These are phyloP conservation scores for bread wheat (Triticum aestivum) DNA, from an alignment of 176 grass and related monocot species.

Conservation along the genomic window DNA sequence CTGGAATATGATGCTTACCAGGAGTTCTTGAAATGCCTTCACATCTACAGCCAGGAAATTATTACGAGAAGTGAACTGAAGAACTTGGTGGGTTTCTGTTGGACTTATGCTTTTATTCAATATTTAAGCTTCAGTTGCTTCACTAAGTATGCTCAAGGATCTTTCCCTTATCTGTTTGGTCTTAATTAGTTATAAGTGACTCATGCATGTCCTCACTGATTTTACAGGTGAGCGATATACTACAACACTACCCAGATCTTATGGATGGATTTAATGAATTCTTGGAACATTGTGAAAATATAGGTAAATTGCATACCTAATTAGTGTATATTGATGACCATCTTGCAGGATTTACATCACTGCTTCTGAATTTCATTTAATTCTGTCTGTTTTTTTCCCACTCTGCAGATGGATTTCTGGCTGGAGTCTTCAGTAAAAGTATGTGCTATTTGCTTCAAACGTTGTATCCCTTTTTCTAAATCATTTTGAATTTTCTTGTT, in stretches of 20 bases:
- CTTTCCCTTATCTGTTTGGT: not conserved
- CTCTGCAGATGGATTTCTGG: slow-evolving; percentile 69
- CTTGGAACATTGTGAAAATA: slow-evolving; percentile 80
- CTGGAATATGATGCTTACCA: slow-evolving; percentile 92
- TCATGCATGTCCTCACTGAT: not conserved
- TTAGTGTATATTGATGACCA: not conserved
- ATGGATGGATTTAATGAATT: slow-evolving; percentile 95
- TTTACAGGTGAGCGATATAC: slow-evolving; percentile 78
- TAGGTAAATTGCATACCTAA: slow-evolving; percentile 39
- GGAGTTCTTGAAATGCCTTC: slow-evolving; percentile 99
- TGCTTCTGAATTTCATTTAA: slow-evolving; percentile 2
- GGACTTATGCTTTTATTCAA: not conserved
- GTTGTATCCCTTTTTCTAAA: slow-evolving; percentile 3
- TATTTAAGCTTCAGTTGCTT: not conserved
- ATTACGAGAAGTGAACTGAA: slow-evolving; percentile 94
- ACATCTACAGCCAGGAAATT: slow-evolving; percentile 99
- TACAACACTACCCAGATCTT: slow-evolving; percentile 85
- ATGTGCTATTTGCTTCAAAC: slow-evolving; percentile 20
- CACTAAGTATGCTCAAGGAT: not conserved
- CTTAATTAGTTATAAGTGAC: slow-evolving; percentile 18
- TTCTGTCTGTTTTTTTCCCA: slow-evolving; percentile 3
- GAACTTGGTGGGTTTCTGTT: slow-evolving; percentile 70
- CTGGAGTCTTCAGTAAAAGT: slow-evolving; percentile 82
- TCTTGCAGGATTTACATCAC: slow-evolving; percentile 3
- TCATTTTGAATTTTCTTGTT: slow-evolving; percentile 25